Conservation (phyloP, 345 rosid species). For the Citrus reticulata region DNA sequence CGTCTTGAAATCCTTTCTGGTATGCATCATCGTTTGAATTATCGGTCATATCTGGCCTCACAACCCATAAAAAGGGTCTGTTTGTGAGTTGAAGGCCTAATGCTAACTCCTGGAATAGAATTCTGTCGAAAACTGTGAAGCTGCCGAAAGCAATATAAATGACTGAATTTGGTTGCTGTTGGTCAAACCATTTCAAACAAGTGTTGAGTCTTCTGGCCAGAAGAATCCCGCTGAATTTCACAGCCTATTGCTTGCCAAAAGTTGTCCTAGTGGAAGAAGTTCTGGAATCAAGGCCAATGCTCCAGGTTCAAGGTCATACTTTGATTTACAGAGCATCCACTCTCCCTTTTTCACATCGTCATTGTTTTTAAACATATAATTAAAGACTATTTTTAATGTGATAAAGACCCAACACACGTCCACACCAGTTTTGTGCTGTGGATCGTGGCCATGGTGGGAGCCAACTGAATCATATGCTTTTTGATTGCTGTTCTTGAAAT, state of each 20-base stretch:
- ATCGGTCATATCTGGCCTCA: slow-evolving; percentile 10
- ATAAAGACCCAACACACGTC: background rate
- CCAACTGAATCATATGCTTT: slow-evolving; percentile 1
- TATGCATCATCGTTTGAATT: background rate
- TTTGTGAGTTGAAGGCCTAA: slow-evolving; percentile 22
- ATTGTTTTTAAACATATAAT: background rate
- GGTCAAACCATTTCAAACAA: slow-evolving; percentile 34
- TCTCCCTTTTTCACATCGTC: slow-evolving; percentile 17
- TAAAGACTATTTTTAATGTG: background rate
- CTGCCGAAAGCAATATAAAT: slow-evolving; percentile 40
- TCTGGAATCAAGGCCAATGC: slow-evolving; percentile 7
- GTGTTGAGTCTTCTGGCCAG: slow-evolving; percentile 26
- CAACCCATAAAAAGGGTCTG: slow-evolving; percentile 8
- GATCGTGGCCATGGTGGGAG: background rate
- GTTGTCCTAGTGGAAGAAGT: slow-evolving; percentile 25
- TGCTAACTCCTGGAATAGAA: slow-evolving; percentile 25
- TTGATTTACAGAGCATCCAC: slow-evolving; percentile 37
- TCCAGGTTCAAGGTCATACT: slow-evolving; percentile 27
- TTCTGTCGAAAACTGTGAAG: no score
- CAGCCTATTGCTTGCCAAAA: background rate
- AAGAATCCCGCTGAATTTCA: slow-evolving; percentile 23
- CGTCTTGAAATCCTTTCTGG: background rate
- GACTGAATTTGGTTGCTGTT: slow-evolving; percentile 24
- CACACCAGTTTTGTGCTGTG: background rate
- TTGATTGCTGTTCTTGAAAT: background rate